phyloP scores from a whole-genome alignment of 2,329 filamentous ascomycete genomes.

The Neopestalotiopsis sp. region DNA sequence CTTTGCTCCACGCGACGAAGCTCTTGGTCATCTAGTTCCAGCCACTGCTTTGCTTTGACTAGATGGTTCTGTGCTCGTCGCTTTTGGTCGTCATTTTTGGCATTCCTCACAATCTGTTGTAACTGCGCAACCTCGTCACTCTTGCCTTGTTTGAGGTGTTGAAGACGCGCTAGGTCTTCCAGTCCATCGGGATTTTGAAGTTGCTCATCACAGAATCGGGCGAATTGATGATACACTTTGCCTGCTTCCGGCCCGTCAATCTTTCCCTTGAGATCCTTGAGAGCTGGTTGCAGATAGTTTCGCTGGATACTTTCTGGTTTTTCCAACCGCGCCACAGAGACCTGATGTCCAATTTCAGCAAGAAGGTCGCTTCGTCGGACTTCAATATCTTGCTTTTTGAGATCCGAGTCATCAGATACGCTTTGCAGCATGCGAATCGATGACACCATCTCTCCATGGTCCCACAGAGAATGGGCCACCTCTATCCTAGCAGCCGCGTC shows the following conservation, averaged over 20 bases:
- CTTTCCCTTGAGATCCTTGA: conserved; percentile 77
- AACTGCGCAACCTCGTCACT: conserved; percentile 79
- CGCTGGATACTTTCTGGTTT: conserved; percentile 90
- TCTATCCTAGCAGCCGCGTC: conserved; percentile 81
- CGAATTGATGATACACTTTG: conserved; percentile 92
- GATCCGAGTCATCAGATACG: conserved; percentile 64
- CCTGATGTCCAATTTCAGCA: conserved; percentile 84
- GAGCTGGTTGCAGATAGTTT: conserved; percentile 82
- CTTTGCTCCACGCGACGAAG: conserved; percentile 78
- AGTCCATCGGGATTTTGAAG: conserved; percentile 83
- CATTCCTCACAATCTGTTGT: conserved; percentile 60
- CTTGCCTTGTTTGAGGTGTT: conserved; percentile 80
- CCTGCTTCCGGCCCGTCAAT: conserved; percentile 76
- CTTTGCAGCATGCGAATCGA: conserved; percentile 89
- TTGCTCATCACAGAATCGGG: conserved; percentile 92
- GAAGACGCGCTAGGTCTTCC: conserved; percentile 82
- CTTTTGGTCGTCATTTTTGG: conserved; percentile 57
- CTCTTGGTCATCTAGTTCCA: conserved; percentile 88
- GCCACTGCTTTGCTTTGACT: conserved; percentile 81
- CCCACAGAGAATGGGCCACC: conserved; percentile 89
- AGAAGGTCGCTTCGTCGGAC: conserved; percentile 80
- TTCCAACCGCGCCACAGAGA: conserved; percentile 88
- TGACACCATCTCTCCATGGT: conserved; percentile 85
- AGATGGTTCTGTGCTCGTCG: conserved; percentile 65
- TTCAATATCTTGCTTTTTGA: conserved; percentile 72